Evolutionary conservation across 148 eudicot species (phyloP).

Genomic region (Tetragonia tetragonoides): DNA sequence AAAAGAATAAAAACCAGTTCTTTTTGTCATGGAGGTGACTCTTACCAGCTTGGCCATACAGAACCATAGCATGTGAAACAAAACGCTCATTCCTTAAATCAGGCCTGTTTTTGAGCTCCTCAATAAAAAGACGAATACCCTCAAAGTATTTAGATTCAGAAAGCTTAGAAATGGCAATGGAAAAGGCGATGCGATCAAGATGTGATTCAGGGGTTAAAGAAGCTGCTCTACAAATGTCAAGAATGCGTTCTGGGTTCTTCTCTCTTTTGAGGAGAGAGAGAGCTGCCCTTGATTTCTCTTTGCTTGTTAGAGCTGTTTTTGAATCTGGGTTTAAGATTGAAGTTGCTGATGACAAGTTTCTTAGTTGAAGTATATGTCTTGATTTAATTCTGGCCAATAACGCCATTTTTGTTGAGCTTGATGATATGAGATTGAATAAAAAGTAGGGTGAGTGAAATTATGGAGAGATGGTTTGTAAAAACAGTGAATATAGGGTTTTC

Average conservation of each 20-base stretch:
- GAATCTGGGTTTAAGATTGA: conserved; percentile 48
- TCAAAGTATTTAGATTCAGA: conserved; percentile 39
- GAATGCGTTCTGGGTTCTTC: conserved; percentile 63
- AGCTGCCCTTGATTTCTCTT: conserved; percentile 57
- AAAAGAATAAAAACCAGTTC: no score
- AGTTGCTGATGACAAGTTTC: conserved; percentile 35
- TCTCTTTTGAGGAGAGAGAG: conserved; percentile 59
- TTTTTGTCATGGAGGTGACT: no score
- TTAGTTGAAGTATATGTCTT: conserved; percentile 35
- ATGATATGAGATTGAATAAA: neutral
- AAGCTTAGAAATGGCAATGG: conserved; percentile 62
- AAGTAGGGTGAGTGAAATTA: neutral
- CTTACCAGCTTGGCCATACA: conserved; percentile 61
- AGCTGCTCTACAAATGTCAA: conserved; percentile 73
- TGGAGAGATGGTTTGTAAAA: neutral
- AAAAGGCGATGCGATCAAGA: conserved; percentile 69
- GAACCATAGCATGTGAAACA: conserved; percentile 56
- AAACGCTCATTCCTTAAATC: conserved; percentile 55
- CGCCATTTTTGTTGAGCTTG: conserved; percentile 33
- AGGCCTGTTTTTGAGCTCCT: conserved; percentile 56
- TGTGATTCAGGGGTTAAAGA: conserved; percentile 58
- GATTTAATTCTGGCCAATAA: conserved; percentile 28
- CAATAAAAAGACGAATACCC: conserved; percentile 50
- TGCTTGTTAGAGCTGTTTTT: conserved; percentile 37
- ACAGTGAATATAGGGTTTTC: conserved; percentile 12